These are phyloP conservation scores for Anthoceros angustus DNA, from an alignment of 225 moss, liverwort and hornwort species.

Conservation along the genomic window DNA sequence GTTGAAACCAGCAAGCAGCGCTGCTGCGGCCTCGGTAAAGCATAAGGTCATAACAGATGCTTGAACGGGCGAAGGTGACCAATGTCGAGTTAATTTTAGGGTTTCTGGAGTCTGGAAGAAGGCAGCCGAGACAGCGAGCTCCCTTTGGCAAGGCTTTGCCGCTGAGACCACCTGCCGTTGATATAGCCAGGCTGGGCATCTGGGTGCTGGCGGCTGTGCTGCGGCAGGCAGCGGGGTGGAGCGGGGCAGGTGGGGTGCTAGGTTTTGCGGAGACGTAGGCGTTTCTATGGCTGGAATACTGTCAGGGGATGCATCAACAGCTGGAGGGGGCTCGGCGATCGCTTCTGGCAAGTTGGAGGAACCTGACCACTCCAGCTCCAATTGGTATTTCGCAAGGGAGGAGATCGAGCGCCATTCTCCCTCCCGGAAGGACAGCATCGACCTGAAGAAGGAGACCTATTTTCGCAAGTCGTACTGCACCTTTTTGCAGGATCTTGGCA, in stretches of 20 bases:
- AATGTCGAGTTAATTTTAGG: no score
- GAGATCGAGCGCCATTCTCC: slow-evolving; percentile 10
- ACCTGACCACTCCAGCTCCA: slow-evolving; percentile 9
- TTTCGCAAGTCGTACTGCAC: slow-evolving; percentile 10
- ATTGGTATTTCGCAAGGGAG: slow-evolving; percentile 9
- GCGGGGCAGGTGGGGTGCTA: neutral
- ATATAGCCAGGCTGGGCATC: no score
- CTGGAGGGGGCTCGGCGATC: neutral
- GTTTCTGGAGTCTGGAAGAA: no score
- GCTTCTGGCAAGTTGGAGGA: slow-evolving; percentile 8
- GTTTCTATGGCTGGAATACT: neutral
- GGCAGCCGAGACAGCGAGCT: no score
- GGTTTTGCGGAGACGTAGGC: neutral
- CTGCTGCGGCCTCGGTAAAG: no score
- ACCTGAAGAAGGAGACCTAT: slow-evolving; percentile 11
- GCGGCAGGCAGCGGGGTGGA: no score
- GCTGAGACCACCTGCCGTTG: no score
- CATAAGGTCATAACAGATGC: no score
- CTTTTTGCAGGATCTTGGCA: slow-evolving; percentile 10
- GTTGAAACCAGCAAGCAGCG: no score
- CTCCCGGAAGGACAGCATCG: slow-evolving; percentile 8
- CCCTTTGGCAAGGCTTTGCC: no score
- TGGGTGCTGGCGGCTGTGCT: no score
- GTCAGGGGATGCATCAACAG: neutral
- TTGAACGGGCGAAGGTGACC: no score